Conservation (phyloP, 2,329 filamentous ascomycete genomes). For the Colletotrichum musae region DNA sequence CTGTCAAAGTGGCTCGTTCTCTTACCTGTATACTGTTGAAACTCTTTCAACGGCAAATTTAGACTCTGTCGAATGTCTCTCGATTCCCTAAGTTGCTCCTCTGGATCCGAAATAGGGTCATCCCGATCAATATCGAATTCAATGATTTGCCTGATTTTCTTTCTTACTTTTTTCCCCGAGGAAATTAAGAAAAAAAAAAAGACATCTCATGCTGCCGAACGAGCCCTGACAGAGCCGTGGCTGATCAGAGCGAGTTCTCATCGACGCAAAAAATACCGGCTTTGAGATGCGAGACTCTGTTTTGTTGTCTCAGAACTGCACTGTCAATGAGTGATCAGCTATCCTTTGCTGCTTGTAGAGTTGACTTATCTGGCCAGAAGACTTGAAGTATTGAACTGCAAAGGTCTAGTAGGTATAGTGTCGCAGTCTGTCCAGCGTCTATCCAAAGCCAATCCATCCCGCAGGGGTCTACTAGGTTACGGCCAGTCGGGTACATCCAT, state of each 20-base stretch:
- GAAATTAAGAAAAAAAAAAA: constrained; percentile 61
- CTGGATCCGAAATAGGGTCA: constrained; percentile 46
- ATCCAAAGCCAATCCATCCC: too few relatives aligned
- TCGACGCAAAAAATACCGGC: constrained; percentile 56
- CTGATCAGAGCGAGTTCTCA: constrained; percentile 57
- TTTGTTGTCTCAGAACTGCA: background rate
- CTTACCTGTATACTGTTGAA: constrained; percentile 58
- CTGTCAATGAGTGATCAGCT: background rate
- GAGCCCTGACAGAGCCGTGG: constrained; percentile 60
- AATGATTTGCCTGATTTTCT: constrained; percentile 52
- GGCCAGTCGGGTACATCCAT: too few relatives aligned
- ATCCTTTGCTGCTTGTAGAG: background rate
- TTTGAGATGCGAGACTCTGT: constrained; percentile 53
- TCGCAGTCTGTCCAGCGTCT: too few relatives aligned
- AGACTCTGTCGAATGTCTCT: constrained; percentile 64
- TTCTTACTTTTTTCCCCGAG: too few relatives aligned
- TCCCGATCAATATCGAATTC: constrained; percentile 45
- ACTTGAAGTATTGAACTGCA: too few relatives aligned
- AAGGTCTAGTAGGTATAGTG: too few relatives aligned
- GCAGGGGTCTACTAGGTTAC: too few relatives aligned
- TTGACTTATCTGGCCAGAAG: too few relatives aligned
- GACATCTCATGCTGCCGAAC: constrained; percentile 65
- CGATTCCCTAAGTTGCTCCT: constrained; percentile 59
- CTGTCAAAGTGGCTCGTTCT: background rate
- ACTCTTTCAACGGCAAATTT: constrained; percentile 62